Percentiles rank a stretch among this genome's conserved stretches.
These are phyloP conservation scores for Diversispora epigaea DNA, from an alignment of 192 early-diverging fungal genomes.

Conservation along the genomic window DNA sequence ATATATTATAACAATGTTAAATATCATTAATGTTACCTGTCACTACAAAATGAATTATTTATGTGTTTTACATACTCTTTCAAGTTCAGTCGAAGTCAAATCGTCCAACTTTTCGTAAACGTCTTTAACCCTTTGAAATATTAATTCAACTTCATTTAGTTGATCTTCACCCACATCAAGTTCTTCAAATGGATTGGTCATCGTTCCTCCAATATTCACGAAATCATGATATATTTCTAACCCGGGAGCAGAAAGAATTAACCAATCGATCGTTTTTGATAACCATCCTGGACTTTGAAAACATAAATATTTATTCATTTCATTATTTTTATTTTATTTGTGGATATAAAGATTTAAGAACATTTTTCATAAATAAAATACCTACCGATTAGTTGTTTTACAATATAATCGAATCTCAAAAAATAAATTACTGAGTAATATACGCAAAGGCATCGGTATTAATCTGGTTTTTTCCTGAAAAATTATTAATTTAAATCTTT, in stretches of 20 bases:
- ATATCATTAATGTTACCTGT: not conserved
- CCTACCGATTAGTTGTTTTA: constrained; percentile 52
- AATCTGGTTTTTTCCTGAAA: constrained; percentile 47
- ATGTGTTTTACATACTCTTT: constrained; percentile 20
- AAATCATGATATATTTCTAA: constrained; percentile 27
- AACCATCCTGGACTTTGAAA: constrained; percentile 52
- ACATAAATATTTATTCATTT: not conserved
- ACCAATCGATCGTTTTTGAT: constrained; percentile 51
- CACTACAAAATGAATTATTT: not conserved
- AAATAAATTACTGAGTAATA: constrained; percentile 51
- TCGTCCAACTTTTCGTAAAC: constrained; percentile 35
- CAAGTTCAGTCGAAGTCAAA: not conserved
- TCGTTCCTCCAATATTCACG: constrained; percentile 16
- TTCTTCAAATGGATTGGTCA: constrained; percentile 40
- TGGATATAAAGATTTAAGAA: not conserved
- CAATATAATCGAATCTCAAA: constrained; percentile 57
- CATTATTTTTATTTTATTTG: not conserved
- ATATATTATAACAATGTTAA: not conserved
- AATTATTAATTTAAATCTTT: not conserved
- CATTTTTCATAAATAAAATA: not conserved
- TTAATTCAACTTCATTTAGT: constrained; percentile 45
- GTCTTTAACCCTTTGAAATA: constrained; percentile 38
- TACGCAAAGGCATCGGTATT: constrained; percentile 50
- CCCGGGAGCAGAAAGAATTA: constrained; percentile 35
- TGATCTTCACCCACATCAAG: constrained; percentile 36